Percentiles rank a stretch among this genome's conserved stretches.
Evolutionary conservation across 345 rosid species (phyloP).

Genomic region (Stellera chamaejasme): DNA sequence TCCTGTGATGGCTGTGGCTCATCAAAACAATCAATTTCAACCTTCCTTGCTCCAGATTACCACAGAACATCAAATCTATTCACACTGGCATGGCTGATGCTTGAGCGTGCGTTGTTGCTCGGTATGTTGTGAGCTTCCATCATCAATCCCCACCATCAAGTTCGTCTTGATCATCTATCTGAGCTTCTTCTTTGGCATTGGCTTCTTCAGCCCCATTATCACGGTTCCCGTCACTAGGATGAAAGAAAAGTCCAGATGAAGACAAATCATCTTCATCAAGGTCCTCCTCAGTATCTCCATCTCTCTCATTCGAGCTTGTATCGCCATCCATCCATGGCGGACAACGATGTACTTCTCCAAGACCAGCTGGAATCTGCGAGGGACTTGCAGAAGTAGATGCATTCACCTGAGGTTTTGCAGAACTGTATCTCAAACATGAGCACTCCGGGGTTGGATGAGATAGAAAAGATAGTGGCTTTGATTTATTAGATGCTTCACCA

Average conservation of each 20-base stretch:
- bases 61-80: conserved; percentile 4
- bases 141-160: conserved; percentile 56
- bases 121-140: conserved; percentile 1
- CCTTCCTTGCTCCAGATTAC: conserved; percentile 6
- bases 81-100: conserved; percentile 5
- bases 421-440: conserved; percentile 42
- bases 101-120: neutral
- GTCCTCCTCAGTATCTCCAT: conserved; percentile 72
- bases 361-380: conserved; percentile 31
- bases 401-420: conserved; percentile 16
- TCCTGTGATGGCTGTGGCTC: neutral
- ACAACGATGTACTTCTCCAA: conserved; percentile 55
- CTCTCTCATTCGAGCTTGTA: conserved; percentile 29
- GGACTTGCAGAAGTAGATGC: conserved; percentile 23
- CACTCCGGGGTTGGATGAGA: conserved; percentile 89
- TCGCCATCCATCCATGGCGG: conserved; percentile 67
- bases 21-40: conserved; percentile 3
- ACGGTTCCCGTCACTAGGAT: conserved; percentile 32
- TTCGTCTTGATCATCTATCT: conserved; percentile 89
- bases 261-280: conserved; percentile 64
- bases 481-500: conserved; percentile 39
- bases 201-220: conserved; percentile 56
- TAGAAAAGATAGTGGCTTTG: conserved; percentile 58
- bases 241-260: conserved; percentile 61
- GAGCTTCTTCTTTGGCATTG: conserved; percentile 67